Evolutionary conservation across 495 filamentous ascomycete genomes (phyloP), one percentile per base, ranked within the genome.

Genomic region (Aspergillus heteromorphus): DNA sequence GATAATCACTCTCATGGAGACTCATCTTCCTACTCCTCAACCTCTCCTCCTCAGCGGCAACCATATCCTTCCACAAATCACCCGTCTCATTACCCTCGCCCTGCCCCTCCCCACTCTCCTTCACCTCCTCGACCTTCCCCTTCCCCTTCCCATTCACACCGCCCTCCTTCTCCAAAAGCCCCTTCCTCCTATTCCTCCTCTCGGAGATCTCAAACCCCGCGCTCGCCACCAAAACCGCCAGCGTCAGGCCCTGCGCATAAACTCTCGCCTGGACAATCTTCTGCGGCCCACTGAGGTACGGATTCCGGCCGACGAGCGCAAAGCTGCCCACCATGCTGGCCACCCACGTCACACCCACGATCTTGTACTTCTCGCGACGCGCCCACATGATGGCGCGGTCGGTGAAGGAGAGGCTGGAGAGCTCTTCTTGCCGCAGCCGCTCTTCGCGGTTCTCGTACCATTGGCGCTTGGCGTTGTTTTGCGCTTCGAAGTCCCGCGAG

Each of bases 221-320:
- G 53, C 83, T 88, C 27, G 89, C 90, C 62, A 96, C 76, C 55
- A 98, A 73, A 49, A 97, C 89, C 64, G 87, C 88, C 16, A 98
- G 73, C 45, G 93, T 97, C 62, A 96, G 73, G 14, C 91, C 91
- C 75, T 98, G 93, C n/a, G 93, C 93, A 73, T 97, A 97, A 56
- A 98, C 87, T 78, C 93, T 84, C 9, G 95, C 95, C 79, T 98
- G 93, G 17, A 98, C 93, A 21, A 98, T 76, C 78, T 98, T 98
- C 81, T 98, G 93, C 59, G 77, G 69, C 1, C 79, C 82, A 17
- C 77, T 82, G 6, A 97, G 71, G 70, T 88, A 91, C 45, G 80
- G 82, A 71, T 89, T 92, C 55, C 89, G 79, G 49, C 86, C 80
- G 40, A 97, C 92, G 9, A 96, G 61, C 38, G 74, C 86, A 23